Conservation (phyloP, 495 filamentous ascomycete genomes). For the Penicillium herquei region DNA sequence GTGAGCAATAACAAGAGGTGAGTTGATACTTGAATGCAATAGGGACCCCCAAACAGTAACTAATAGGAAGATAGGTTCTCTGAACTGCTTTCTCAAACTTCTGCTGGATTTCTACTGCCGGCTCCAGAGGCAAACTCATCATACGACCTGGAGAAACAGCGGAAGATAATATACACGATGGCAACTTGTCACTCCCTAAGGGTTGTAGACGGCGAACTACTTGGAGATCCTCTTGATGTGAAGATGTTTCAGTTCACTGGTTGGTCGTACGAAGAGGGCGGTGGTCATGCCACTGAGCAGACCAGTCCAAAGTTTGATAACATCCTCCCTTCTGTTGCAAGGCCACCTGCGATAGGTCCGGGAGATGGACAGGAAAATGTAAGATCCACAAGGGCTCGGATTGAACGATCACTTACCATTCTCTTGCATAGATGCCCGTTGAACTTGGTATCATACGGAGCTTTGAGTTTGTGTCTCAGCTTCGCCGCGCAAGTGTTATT, state of each 20-base stretch:
- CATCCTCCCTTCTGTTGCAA: constrained; percentile 76
- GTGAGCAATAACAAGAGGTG: constrained; percentile 60
- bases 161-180: constrained; percentile 85
- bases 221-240: constrained; percentile 93
- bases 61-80: constrained; percentile 50
- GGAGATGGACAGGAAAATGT: constrained; percentile 19
- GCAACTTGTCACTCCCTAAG: constrained; percentile 94
- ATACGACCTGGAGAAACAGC: constrained; percentile 60
- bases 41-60: not conserved
- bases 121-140: constrained; percentile 47
- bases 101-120: constrained; percentile 50
- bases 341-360: constrained; percentile 51
- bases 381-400: constrained; percentile 4
- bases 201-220: constrained; percentile 77
- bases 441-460: constrained; percentile 84
- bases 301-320: constrained; percentile 62
- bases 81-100: constrained; percentile 54
- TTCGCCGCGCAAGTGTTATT: constrained; percentile 89
- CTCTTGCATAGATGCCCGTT: constrained; percentile 39
- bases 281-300: constrained; percentile 40
- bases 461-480: constrained; percentile 96
- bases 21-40: not conserved
- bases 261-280: constrained; percentile 90
- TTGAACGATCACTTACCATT: not conserved
- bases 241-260: constrained; percentile 99